Evolutionary conservation across 1,284 basidiomycete species (phyloP), one percentile per base, ranked within the genome.

Genomic region (Ceratobasidium sp.): DNA sequence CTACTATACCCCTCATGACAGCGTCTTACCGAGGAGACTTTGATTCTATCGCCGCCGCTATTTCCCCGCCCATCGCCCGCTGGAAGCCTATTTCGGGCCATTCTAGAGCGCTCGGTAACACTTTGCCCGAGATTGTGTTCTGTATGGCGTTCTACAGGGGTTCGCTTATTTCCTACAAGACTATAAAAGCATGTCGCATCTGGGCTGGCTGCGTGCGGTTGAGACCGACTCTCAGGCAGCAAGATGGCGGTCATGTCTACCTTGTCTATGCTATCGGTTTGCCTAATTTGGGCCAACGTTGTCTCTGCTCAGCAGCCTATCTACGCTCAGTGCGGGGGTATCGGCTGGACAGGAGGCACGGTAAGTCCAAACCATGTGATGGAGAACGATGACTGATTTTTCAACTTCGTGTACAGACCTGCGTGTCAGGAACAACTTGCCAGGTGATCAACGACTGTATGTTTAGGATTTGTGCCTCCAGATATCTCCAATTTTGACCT

Each of bases 401-500:
- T 29, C 37, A 40, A 44, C 13, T 9, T 32, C 7, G 34, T 46
- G 22, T 17, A n/a, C 11, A 73, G 70, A 74, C 69, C n/a, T 77
- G 70, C 19, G 62, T 59, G 17, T 61, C 76, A 19, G 71, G 76
- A 19, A 13, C 76, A 3, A 57, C 43, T 54, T 77, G 76, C 22
- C 71, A 69, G 2, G 65, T 73, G 25, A 13, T 71, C 59, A 77
- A 77, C 54, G 76, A 77, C 49, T 77, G 76, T 74, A 74, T 29
- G 71, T 64, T 66, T 9, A 44, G 25, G 25, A 25, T 29, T 25
- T 17, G 8, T 59, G 57, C 37, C 37, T n/a, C 29, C 29, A 49
- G 13, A 29, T 19, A 13, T 8, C 17, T 29, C 43, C 6, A 19
- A n/a, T 49, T 13, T 49, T 49, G 22, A 66, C 44, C 6, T 43